Base-by-base conservation (phyloP, 139 green algal species). In the Chlorella sp. region DNA sequence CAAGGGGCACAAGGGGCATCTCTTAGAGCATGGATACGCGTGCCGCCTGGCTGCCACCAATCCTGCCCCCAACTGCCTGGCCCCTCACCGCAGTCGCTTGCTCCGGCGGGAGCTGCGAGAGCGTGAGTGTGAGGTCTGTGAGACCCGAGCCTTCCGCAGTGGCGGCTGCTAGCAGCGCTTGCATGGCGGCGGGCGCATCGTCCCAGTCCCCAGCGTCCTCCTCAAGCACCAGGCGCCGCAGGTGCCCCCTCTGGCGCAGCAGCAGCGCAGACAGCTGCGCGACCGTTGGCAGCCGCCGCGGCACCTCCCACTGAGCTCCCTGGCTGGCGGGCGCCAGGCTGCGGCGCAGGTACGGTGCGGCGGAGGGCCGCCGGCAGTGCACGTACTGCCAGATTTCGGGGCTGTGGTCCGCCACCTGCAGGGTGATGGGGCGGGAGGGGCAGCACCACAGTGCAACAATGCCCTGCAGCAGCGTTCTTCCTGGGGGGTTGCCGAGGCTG, bases 81-180 rank as follows among this genome's bases (percentile, higher is more conserved):
- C 0, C 22, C 1, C 76, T 41, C 76, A 82, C 76, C 76, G 58
- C 36, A 0, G 34, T 26, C 28, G 73, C 76, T 32, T 1, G 7
- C 1, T 34, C 26, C 7, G 54, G 36, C 56, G 73, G 22, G 2
- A 3, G 20, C 3, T 60, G 56, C 7, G 20, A 13, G 3, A 65
- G 0, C 2, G 28, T 51, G 3, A 82, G 40, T 6, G 76, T 34
- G 16, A 83, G 0, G 40, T 73, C 60, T 17, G 77, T 73, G 26
- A 83, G 56, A 1, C 77, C 60, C 41, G 60, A 74, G 60, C 60
- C 77, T 3, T 5, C 77, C 77, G 28, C 60, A 83, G 41, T 60
- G 14, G 77, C 77, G 11, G 77, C 77, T 5, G 60, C 22, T 3
- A 83, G 40, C 28, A 69, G 40, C 41, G 30, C 20, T 43, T 40